Evolutionary conservation across 768 basidiomycete species (phyloP), one percentile per base, ranked within the genome.

Genomic region (Thelephora aurantiotincta): DNA sequence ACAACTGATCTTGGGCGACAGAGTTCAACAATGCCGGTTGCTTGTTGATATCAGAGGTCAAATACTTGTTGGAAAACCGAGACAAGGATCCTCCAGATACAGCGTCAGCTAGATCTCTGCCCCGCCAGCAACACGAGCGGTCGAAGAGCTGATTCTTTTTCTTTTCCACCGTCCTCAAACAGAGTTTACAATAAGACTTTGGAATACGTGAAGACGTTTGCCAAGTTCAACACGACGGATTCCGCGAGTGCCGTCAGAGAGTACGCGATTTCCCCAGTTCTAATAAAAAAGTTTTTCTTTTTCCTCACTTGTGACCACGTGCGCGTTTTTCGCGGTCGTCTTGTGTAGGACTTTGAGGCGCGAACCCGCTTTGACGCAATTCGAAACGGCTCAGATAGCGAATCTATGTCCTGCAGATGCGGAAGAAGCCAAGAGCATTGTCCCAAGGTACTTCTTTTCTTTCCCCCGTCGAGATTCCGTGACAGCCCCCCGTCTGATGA

Each of bases 1-100:
- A n/a, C n/a, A 30, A 30, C 26, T 30, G 26, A 30, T 30, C 5
- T 4, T 30, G 26, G 26, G 9, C 9, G 9, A 13, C 52, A 89
- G 90, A 89, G 60, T 93, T 93, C 67, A 88, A 88, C 67, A 88
- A 90, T 53, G 85, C 85, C 5, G 89, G 86, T 70, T 90, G 86
- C 63, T 63, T 94, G 58, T 73, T 91, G 56, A 90, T 93, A 51
- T 90, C 88, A 1, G 91, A 94, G 59, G 91, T 93, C 60, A 89
- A 89, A 59, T 86, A 91, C 60, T 67, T 94, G 43, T 69, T 94
- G 23, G 87, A 90, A 63, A 84, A 86, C 68, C 69, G 86, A 54
- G 81, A 88, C 64, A 85, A 89, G 63, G 83, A 86, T 57, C 83
- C 84, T 2, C 88, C 88, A 6, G 87, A 89, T 57, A 90, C 87